Base-by-base conservation (phyloP, 495 filamentous ascomycete species). In the Polyplosphaeria fusca region DNA sequence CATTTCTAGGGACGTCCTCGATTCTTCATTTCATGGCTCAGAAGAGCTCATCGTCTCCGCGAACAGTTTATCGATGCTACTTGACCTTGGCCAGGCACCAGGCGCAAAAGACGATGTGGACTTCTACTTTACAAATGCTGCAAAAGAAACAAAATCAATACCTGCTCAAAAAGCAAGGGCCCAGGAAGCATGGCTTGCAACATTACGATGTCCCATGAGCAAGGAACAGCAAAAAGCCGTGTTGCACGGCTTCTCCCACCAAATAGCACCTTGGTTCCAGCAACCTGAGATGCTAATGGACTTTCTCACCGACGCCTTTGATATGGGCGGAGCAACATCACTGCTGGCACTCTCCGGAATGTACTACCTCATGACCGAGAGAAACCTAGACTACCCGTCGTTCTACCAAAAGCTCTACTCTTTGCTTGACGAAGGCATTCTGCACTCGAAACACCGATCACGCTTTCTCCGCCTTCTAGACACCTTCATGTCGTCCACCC, bases 331-430 rank as follows among this genome's bases (percentile, higher is more conserved):
- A 49, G 84, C 88, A 4, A 87, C 80, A 7, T 89, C 93, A 3
- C 81, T 97, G 2, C 79, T 96, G 22, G 91, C 94, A 2, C 78
- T 99, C 0, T 94, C 90, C 4, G 92, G 93, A 35, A 82, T 99
- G 19, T 99, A 95, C 76, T 90, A 96, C 67, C 83, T 99, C 35
- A 96, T 97, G 52, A 85, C 87, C 61, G 82, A 88, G 63, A 87
- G 87, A 62, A 97, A 99, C 68, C 79, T 99, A 30, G 94, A 97
- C 72, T 97, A 97, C 72, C 94, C 93, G 0, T 80, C 84, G 24
- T 99, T 99, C 78, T 99, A 92, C 75, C 71, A 77, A 26, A 96
- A 95, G 67, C 79, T 99, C 4, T 99, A 99, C 72, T 92, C 89
- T 0, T 77, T 97, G 13, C 78, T 97, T 5, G 87, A 96, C 68